These are phyloP conservation scores for Paramecium tetraurelia DNA, from an alignment of 73 alveolate genomes.

Conservation along the genomic window DNA sequence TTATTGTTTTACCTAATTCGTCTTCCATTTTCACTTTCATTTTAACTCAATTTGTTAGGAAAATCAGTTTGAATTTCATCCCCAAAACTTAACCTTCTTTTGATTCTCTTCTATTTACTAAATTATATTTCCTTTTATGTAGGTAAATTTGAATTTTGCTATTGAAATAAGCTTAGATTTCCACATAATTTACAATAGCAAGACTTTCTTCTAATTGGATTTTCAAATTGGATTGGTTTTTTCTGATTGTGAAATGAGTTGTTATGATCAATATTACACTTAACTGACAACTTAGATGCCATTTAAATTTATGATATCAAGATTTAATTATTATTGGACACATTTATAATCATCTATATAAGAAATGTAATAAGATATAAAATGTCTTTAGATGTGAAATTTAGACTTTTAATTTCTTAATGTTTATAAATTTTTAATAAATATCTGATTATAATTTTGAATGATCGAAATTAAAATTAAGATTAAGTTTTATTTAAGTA, in stretches of 20 bases:
- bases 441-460: neutral
- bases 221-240: neutral
- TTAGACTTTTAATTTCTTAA: neutral
- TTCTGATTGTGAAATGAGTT: neutral
- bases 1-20: neutral
- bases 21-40: neutral
- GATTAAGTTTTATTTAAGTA: neutral
- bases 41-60: neutral
- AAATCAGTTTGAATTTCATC: neutral
- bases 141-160: neutral
- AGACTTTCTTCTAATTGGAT: neutral
- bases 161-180: neutral
- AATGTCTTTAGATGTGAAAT: neutral
- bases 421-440: neutral
- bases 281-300: neutral
- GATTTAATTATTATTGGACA: neutral
- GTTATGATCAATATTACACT: neutral
- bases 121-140: neutral
- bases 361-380: too few species aligned
- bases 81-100: neutral
- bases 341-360: neutral
- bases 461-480: neutral
- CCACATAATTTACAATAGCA: neutral
- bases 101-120: neutral
- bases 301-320: neutral